Evolutionary conservation across 345 rosid genomes (phyloP).

Genomic region (Gossypium longicalyx): DNA sequence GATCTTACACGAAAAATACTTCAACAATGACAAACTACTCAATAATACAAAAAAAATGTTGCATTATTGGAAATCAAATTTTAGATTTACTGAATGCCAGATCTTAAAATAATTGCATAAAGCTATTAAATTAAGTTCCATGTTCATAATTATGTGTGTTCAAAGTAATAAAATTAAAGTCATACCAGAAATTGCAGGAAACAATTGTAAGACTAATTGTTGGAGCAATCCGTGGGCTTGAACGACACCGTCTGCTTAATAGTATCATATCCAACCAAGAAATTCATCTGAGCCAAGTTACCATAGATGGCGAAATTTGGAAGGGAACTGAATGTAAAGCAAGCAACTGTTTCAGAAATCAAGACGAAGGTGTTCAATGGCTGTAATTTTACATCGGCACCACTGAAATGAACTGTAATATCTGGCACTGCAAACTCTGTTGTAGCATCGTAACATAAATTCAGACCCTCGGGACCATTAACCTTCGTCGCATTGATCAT

Average conservation of each 20-base stretch:
- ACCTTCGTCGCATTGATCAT: conserved; percentile 18
- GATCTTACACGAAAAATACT: too few species aligned
- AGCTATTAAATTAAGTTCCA: too few species aligned
- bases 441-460: conserved; percentile 33
- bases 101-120: too few species aligned
- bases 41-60: too few species aligned
- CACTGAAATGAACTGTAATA: conserved; percentile 34
- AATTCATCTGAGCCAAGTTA: conserved; percentile 45
- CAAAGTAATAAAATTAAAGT: too few species aligned
- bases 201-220: too few species aligned
- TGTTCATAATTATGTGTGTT: too few species aligned
- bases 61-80: too few species aligned
- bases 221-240: conserved; percentile 39
- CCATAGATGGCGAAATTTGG: conserved; percentile 29
- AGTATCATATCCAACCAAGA: conserved; percentile 50
- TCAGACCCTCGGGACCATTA: conserved; percentile 24
- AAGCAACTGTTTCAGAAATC: conserved; percentile 23
- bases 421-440: conserved; percentile 26
- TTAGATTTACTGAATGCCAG: too few species aligned
- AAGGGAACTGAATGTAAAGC: conserved; percentile 31
- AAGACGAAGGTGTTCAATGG: conserved; percentile 33
- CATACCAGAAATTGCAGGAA: too few species aligned
- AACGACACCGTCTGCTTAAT: conserved; percentile 35
- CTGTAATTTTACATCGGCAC: conserved; percentile 36
- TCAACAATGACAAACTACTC: too few species aligned